Base-by-base conservation (phyloP, 306 rosid genomes). In the Pachyrhizus erosus region DNA sequence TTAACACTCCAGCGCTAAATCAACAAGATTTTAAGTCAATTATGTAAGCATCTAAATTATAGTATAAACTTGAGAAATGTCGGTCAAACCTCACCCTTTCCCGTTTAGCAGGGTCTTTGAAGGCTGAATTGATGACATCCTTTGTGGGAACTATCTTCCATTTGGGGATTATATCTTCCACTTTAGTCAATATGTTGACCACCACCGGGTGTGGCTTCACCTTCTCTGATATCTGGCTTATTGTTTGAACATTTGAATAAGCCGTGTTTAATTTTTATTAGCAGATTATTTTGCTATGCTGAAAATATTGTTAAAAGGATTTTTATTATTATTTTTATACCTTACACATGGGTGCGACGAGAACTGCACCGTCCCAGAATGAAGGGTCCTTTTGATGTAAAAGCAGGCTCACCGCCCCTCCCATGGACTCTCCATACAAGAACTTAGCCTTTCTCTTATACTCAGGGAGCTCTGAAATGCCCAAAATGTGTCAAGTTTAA, bases 391-490 rank as follows among this genome's bases (percentile, higher is more conserved):
- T 93, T 67, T 80, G 88, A 82, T 96, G 99, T 88, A 96, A 81
- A 14, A 93, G 86, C 13, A 96, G 87, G 84, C 92, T 84, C 51
- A 93, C 98, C 4, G 97, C 99, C 33, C 98, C 99, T 88, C 99
- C 99, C 99, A 96, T 96, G 12, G 99, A 93, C 76, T 96, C 99
- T 62, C 99, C 98, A 49, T 93, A 93, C 92, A 96, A 89, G 93
- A 93, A 93, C 89, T 87, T 91, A 64, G 87, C 46, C 77, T 91
- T 96, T 52, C 78, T 87, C 71, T 46, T 83, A 55, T 89, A 91
- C 62, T 87, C 97, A 71, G 87, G 88, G 57, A 87, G 87, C 78
- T 14, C 99, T 96, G 82, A 14, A 6, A 78, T 21, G 71, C 21
- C 5, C 5, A 33, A 27, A 37, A 18, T 31, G 42, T 23, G 5